Base-by-base conservation (phyloP, 441 rosid genomes). In the Pelargonium exstipulatum region DNA sequence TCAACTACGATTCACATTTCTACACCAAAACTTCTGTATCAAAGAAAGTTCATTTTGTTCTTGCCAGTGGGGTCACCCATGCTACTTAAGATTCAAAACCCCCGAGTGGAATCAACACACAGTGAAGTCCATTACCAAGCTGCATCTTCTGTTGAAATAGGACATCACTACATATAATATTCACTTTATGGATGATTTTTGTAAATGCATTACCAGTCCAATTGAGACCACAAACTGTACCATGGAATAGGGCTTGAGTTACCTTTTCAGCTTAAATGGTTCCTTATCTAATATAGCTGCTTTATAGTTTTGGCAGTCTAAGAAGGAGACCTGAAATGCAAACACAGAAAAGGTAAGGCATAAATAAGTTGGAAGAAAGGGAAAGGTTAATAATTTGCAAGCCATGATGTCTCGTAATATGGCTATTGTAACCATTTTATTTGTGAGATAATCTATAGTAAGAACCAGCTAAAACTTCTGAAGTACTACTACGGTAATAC, bases 241-340 rank as follows among this genome's bases (percentile, higher is more conserved):
- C 53, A 58, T 9, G 10, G 32, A 12, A 68, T 26, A 24, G 58
- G 67, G 53, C 58, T 40, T 32, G 8, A 35, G 73, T 64, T 81
- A 90, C 99, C 99, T 86, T 80, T 94, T 91, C 29, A 94, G 78
- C 42, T 71, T 70, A 78, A 91, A 94, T 0, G 97, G 99, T 74
- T 86, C 91, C 76, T 78, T 82, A 72, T 82, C 73, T 5, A 94
- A 86, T 69, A 80, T 72, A 72, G 95, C 97, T 16, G 82, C 83
- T 84, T 91, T 91, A 80, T 79, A 90, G 35, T 83, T 90, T 7
- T 81, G 89, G 66, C 58, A 69, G 70, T 90, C 95, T 4, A 91
- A 79, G 87, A 91, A 94, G 16, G 94, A 81, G 73, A 91, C 76
- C 99, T 94, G 82, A 68, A 61, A 66, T 55, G 43, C 51, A 67